Evolutionary conservation across 345 rosid species (phyloP).

Genomic region (Murraya paniculata): DNA sequence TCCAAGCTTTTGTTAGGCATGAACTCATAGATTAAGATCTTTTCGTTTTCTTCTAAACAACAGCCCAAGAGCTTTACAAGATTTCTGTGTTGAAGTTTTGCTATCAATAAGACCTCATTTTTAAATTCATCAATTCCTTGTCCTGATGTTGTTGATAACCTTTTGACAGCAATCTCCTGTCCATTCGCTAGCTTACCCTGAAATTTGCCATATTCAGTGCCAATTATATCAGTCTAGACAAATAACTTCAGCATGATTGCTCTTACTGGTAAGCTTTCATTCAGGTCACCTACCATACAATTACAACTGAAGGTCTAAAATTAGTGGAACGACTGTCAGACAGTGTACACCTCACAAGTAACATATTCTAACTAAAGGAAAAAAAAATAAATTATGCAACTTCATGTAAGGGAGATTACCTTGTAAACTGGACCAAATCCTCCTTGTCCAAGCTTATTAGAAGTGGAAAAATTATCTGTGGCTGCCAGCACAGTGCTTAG

Average conservation of each 20-base stretch:
- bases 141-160: not conserved
- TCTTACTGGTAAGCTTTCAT: not conserved
- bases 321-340: not conserved
- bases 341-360: not conserved
- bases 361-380: not conserved
- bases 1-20: constrained; percentile 40
- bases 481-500: not conserved
- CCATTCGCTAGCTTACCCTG: constrained; percentile 6
- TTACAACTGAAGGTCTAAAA: no score
- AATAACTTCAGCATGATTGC: not conserved
- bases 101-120: constrained; percentile 12
- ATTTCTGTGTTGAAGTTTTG: constrained; percentile 14
- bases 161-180: not conserved
- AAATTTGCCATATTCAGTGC: not conserved
- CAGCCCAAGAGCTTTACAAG: constrained; percentile 16
- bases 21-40: constrained; percentile 36
- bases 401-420: constrained; percentile 10
- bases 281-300: no score
- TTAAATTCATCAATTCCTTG: constrained; percentile 9
- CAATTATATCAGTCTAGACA: not conserved
- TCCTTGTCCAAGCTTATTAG: constrained; percentile 21
- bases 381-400: not conserved
- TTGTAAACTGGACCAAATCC: not conserved
- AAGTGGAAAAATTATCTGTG: constrained; percentile 15
- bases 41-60: constrained; percentile 23